A percentile compares a stretch with the other conserved stretches of the same genome.
Conservation (phyloP, 1,139 yeast species). For the Zygosaccharomyces sapae region DNA sequence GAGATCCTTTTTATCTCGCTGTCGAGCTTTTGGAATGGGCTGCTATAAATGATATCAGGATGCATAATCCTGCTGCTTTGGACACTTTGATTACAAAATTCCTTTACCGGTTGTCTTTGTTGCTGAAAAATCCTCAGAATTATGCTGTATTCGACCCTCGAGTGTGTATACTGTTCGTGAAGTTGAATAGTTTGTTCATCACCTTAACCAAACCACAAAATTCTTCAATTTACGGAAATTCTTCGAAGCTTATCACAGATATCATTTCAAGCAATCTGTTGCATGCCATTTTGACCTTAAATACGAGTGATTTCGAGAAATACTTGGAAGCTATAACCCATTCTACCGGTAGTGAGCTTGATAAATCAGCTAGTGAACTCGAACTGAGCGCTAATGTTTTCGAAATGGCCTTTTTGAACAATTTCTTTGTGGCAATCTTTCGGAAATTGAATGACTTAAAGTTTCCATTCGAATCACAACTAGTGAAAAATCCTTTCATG, state of each 20-base stretch:
- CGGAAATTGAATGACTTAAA: constrained; percentile 9
- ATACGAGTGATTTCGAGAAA: constrained; percentile 22
- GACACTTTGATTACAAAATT: constrained; percentile 21
- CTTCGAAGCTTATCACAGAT: constrained; percentile 22
- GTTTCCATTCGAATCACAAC: constrained; percentile 9
- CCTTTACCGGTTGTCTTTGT: constrained; percentile 18
- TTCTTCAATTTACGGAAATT: constrained; percentile 27
- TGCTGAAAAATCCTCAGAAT: constrained; percentile 18
- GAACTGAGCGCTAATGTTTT: constrained; percentile 10
- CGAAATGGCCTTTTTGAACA: constrained; percentile 14
- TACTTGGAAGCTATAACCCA: constrained; percentile 20
- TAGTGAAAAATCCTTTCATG: constrained; percentile 15
- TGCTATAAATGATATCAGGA: constrained; percentile 34
- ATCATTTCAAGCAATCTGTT: constrained; percentile 25
- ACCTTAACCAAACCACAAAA: constrained; percentile 35
- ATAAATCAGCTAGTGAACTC: background rate
- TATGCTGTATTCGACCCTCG: constrained; percentile 20
- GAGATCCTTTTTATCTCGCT: constrained; percentile 32
- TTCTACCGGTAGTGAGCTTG: constrained; percentile 11
- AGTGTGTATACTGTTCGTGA: constrained; percentile 20
- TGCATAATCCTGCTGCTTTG: constrained; percentile 22
- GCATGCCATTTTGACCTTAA: constrained; percentile 23
- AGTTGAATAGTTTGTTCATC: constrained; percentile 29
- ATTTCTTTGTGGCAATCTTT: constrained; percentile 14
- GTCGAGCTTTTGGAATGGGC: constrained; percentile 37